These are phyloP conservation scores for Aspergillus tamarii DNA, from an alignment of 2,329 filamentous ascomycete genomes.

Conservation along the genomic window DNA sequence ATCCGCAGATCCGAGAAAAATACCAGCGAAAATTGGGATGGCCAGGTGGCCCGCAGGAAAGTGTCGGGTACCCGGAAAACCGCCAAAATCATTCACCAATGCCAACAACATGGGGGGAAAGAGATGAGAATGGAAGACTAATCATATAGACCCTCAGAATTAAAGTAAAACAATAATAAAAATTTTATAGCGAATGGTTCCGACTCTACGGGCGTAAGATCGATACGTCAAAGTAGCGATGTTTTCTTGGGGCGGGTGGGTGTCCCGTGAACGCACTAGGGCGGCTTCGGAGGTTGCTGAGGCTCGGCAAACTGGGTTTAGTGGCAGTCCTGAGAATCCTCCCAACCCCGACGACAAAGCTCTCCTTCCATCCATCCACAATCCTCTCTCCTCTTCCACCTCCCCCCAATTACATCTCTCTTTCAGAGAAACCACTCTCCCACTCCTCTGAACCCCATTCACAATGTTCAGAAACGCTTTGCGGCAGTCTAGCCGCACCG, in stretches of 20 bases:
- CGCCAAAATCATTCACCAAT: constrained; percentile 10
- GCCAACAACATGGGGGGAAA: constrained; percentile 4
- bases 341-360: constrained; percentile 46
- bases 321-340: constrained; percentile 44
- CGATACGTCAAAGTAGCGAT: constrained; percentile 2
- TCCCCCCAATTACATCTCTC: constrained; percentile 47
- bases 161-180: neutral
- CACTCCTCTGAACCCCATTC: constrained; percentile 48
- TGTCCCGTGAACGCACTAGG: constrained; percentile 32
- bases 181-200: neutral
- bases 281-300: constrained; percentile 42
- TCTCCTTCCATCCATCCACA: constrained; percentile 48
- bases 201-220: neutral
- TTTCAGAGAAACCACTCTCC: constrained; percentile 47
- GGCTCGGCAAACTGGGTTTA: constrained; percentile 45
- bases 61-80: constrained; percentile 13
- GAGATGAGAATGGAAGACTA: neutral
- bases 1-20: constrained; percentile 43
- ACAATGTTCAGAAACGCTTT: constrained; percentile 98
- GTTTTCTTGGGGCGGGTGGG: constrained; percentile 8
- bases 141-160: no score
- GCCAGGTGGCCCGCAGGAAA: constrained; percentile 30
- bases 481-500: constrained; percentile 92
- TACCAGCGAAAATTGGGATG: constrained; percentile 33
- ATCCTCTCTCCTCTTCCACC: constrained; percentile 44